phyloP scores from a whole-genome alignment of 2,329 filamentous ascomycete genomes.

The Fusarium tuaranense region DNA sequence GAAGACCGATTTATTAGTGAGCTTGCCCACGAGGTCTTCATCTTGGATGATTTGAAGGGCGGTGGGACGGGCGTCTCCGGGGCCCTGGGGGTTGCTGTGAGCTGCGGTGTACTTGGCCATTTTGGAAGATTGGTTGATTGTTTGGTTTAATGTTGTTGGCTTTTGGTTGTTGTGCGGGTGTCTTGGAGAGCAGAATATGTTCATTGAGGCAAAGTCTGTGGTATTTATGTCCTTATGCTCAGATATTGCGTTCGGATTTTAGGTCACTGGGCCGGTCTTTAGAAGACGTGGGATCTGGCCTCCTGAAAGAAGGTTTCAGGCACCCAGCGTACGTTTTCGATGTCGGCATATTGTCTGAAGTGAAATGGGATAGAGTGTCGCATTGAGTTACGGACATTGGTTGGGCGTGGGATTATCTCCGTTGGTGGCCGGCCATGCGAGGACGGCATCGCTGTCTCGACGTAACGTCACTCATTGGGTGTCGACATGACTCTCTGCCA shows the following conservation, averaged over 20 bases:
- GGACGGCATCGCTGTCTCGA: neutral
- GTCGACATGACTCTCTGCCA: no score
- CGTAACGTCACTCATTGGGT: neutral
- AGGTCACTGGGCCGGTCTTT: neutral
- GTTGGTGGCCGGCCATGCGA: neutral
- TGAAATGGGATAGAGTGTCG: neutral
- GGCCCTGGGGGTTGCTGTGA: constrained; percentile 7
- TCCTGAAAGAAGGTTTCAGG: neutral
- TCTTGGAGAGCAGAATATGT: neutral
- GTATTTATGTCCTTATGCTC: neutral
- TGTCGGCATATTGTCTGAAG: neutral
- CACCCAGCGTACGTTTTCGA: neutral
- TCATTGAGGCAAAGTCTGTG: neutral
- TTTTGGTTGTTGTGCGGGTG: neutral
- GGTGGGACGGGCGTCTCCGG: constrained; percentile 30
- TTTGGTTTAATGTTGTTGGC: neutral
- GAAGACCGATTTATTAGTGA: neutral
- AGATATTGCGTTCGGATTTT: neutral
- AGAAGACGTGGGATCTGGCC: neutral
- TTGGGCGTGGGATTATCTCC: neutral
- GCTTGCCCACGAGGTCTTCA: neutral
- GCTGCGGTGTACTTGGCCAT: constrained; percentile 17
- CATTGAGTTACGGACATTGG: neutral
- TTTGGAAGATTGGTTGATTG: neutral
- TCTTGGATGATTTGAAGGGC: constrained; percentile 23